Conservation (phyloP, 305 asterid species). For the Plantago lanceolata region DNA sequence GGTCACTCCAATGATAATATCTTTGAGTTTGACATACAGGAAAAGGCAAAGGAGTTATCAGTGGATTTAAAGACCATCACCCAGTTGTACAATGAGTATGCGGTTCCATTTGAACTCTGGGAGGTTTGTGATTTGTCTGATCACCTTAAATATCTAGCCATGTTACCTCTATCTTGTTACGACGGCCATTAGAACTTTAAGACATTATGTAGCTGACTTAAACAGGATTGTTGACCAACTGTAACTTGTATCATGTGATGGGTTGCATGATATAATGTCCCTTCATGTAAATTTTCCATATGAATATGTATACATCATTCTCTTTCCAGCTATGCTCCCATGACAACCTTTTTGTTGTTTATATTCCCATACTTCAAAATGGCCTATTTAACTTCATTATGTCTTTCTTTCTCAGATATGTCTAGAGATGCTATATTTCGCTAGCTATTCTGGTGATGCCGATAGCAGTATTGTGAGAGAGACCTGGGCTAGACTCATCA, state of each 20-base stretch:
- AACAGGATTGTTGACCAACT: background rate
- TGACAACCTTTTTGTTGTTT: background rate
- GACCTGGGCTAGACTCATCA: slow-evolving; percentile 90
- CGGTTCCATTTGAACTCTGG: slow-evolving; percentile 89
- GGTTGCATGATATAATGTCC: background rate
- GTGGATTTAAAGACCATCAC: slow-evolving; percentile 85
- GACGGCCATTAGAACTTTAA: background rate
- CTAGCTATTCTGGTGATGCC: slow-evolving; percentile 91
- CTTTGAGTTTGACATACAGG: slow-evolving; percentile 35
- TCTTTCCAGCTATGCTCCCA: slow-evolving; percentile 1
- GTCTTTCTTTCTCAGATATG: slow-evolving; percentile 51
- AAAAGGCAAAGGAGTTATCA: slow-evolving; percentile 73
- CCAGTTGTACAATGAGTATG: slow-evolving; percentile 88
- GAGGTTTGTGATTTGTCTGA: slow-evolving; percentile 56
- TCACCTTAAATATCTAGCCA: slow-evolving; percentile 20
- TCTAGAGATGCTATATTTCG: slow-evolving; percentile 92
- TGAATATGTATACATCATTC: background rate
- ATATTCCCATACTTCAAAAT: slow-evolving; percentile 2
- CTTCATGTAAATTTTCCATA: background rate
- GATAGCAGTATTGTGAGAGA: slow-evolving; percentile 87
- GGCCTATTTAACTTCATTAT: slow-evolving; percentile 1
- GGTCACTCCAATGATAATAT: slow-evolving; percentile 35
- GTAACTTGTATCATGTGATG: background rate
- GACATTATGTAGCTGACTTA: background rate
- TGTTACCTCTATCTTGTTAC: slow-evolving; percentile 16